Conservation (phyloP, 352 stramenopile species). For the Aphanomyces euteiches region DNA sequence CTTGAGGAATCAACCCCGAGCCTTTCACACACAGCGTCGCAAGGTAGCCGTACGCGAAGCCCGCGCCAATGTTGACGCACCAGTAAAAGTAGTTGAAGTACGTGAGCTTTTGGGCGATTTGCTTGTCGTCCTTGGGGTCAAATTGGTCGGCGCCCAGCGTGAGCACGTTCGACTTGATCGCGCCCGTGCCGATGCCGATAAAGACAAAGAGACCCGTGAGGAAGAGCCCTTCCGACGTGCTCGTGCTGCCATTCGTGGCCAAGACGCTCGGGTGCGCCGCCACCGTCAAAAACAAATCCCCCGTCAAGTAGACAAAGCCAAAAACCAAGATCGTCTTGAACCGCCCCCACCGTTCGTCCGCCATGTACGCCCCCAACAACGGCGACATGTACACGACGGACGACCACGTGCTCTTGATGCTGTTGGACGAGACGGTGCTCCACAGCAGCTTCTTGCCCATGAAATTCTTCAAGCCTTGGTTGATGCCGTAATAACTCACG, state of each 20-base stretch:
- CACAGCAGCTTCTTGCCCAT: conserved; percentile 51
- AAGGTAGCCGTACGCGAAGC: conserved; percentile 74
- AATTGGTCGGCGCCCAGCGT: conserved; percentile 65
- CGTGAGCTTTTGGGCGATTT: conserved; percentile 44
- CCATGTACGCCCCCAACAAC: conserved; percentile 54
- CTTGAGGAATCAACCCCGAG: conserved; percentile 48
- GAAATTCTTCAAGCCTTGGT: conserved; percentile 62
- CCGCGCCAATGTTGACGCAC: conserved; percentile 63
- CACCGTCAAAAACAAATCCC: conserved; percentile 58
- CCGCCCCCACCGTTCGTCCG: conserved; percentile 57
- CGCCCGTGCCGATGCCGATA: conserved; percentile 48
- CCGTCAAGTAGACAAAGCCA: conserved; percentile 56
- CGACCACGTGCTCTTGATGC: conserved; percentile 64
- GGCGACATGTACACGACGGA: conserved; percentile 59
- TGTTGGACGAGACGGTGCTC: conserved; percentile 49
- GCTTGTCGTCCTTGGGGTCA: conserved; percentile 40
- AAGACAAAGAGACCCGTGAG: conserved; percentile 52
- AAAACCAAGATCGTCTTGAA: conserved; percentile 59
- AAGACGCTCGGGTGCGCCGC: conserved; percentile 51
- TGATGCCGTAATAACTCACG: conserved; percentile 55
- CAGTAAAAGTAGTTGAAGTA: conserved; percentile 86
- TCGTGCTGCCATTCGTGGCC: conserved; percentile 33
- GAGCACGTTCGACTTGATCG: conserved; percentile 55
- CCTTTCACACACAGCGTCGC: conserved; percentile 72
- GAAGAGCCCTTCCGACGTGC: conserved; percentile 39